phyloP scores from a whole-genome alignment of 2,329 filamentous ascomycete genomes.

The Arthrocladium fulminans region DNA sequence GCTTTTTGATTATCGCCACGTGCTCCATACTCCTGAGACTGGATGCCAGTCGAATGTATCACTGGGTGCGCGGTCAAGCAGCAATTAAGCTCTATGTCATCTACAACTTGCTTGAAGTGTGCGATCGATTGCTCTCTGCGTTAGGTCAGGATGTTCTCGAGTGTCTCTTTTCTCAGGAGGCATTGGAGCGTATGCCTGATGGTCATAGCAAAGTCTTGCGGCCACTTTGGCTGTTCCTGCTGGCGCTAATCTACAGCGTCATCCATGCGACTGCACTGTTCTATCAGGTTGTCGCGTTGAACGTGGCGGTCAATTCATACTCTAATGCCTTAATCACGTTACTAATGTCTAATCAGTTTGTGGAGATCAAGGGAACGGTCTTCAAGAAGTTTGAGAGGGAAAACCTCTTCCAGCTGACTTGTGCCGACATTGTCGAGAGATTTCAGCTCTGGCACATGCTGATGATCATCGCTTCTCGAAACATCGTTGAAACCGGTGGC shows the following conservation, averaged over 20 bases:
- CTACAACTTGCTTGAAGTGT: constrained; percentile 88
- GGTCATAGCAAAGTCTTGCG: constrained; percentile 85
- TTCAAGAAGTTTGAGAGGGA: constrained; percentile 99
- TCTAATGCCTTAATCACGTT: constrained; percentile 90
- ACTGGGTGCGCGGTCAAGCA: constrained; percentile 90
- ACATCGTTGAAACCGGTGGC: constrained; percentile 89
- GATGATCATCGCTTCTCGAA: constrained; percentile 88
- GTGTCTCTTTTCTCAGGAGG: constrained; percentile 88
- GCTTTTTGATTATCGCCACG: constrained; percentile 75
- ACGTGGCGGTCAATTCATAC: constrained; percentile 97
- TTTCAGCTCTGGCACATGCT: constrained; percentile 98
- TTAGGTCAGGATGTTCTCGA: constrained; percentile 94
- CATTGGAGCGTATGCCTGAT: constrained; percentile 74
- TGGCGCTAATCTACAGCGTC: constrained; percentile 80
- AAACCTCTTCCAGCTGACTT: constrained; percentile 91
- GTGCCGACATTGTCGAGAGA: constrained; percentile 87
- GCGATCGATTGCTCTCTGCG: constrained; percentile 80
- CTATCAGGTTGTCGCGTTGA: constrained; percentile 95
- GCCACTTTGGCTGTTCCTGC: constrained; percentile 81
- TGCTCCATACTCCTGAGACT: constrained; percentile 79
- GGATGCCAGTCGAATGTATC: constrained; percentile 95
- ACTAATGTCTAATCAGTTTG: constrained; percentile 93
- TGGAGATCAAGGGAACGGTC: constrained; percentile 96
- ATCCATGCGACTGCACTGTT: constrained; percentile 81
- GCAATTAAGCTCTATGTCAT: constrained; percentile 98